Evolutionary conservation across 2,329 filamentous ascomycete genomes (phyloP).

Genomic region (Magnaporthales sp.): DNA sequence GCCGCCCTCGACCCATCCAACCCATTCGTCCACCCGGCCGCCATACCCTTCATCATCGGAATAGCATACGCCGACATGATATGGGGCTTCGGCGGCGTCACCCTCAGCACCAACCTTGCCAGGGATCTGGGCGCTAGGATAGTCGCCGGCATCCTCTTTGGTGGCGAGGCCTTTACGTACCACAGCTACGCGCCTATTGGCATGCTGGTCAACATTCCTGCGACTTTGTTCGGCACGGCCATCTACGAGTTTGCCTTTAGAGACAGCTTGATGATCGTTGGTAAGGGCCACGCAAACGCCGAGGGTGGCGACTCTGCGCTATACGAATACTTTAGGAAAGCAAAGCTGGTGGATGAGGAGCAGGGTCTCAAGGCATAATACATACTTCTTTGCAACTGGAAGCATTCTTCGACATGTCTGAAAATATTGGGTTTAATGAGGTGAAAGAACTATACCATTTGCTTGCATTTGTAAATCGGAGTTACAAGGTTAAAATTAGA

Average conservation of each 20-base stretch:
- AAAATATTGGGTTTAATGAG: neutral
- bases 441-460: neutral
- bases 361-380: conserved; percentile 1
- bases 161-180: conserved; percentile 12
- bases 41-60: conserved; percentile 45
- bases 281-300: conserved; percentile 38
- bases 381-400: no score
- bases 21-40: conserved; percentile 40
- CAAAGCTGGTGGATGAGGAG: conserved; percentile 19
- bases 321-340: conserved; percentile 28
- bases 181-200: conserved; percentile 31
- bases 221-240: conserved; percentile 43
- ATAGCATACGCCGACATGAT: conserved; percentile 43
- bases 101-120: conserved; percentile 47
- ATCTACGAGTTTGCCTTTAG: conserved; percentile 47
- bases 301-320: conserved; percentile 42
- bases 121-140: conserved; percentile 50
- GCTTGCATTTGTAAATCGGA: neutral
- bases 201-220: conserved; percentile 47
- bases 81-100: conserved; percentile 48
- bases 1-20: conserved; percentile 48
- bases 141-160: conserved; percentile 45
- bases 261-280: conserved; percentile 42
- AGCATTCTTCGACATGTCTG: neutral
- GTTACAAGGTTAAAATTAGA: neutral